phyloP scores from a whole-genome alignment of 768 basidiomycete species.

The Leucogyrophana mollusca region DNA sequence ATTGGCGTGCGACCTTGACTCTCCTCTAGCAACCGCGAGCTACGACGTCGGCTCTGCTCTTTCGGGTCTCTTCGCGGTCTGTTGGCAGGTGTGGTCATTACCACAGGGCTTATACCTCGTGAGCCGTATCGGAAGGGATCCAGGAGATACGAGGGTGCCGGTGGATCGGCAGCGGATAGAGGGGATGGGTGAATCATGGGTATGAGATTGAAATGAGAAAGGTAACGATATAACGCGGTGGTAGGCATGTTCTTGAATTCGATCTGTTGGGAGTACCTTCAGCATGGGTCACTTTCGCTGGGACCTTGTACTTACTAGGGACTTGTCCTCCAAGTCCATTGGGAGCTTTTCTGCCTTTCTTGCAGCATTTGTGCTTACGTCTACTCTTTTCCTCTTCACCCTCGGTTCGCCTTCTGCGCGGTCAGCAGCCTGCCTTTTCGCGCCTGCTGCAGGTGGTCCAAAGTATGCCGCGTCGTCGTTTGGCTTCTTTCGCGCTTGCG shows the following conservation, averaged over 20 bases:
- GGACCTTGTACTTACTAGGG: constrained; percentile 16
- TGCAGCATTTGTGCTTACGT: constrained; percentile 29
- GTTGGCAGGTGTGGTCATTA: constrained; percentile 58
- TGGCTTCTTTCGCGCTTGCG: constrained; percentile 60
- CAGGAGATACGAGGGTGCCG: constrained; percentile 61
- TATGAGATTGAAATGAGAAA: constrained; percentile 69
- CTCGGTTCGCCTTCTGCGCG: constrained; percentile 73
- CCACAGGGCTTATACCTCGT: constrained; percentile 50
- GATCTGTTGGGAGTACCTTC: constrained; percentile 52
- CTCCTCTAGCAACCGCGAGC: constrained; percentile 73
- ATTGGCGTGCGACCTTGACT: constrained; percentile 57
- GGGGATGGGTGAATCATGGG: constrained; percentile 73
- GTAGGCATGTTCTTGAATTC: constrained; percentile 74
- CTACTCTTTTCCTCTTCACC: constrained; percentile 70
- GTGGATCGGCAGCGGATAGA: constrained; percentile 63
- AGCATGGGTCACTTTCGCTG: constrained; percentile 15
- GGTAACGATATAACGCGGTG: constrained; percentile 65
- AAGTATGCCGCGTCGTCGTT: constrained; percentile 74
- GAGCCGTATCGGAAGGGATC: constrained; percentile 45
- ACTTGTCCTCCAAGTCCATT: constrained; percentile 17
- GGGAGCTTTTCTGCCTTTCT: constrained; percentile 7
- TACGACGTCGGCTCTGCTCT: constrained; percentile 59
- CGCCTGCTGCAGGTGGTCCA: constrained; percentile 51
- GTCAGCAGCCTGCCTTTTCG: constrained; percentile 67
- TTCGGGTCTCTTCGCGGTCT: constrained; percentile 69